Conservation (phyloP, 306 rosid genomes). For the Cajanus cajan region DNA sequence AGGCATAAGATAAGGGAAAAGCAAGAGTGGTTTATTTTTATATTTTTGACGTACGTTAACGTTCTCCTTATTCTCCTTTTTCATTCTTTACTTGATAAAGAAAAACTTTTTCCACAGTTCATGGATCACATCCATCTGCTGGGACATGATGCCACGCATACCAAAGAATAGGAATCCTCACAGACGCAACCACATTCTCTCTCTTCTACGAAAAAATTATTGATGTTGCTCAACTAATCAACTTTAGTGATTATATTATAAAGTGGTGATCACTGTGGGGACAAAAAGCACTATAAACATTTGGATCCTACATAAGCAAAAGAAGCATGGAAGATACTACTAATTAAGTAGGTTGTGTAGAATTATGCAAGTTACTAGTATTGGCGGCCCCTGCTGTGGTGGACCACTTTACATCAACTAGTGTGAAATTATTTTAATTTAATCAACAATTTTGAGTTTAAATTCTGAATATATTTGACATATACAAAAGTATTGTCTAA, state of each 20-base stretch:
- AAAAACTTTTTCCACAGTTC: constrained; percentile 74
- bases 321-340: constrained; percentile 28
- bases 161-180: constrained; percentile 57
- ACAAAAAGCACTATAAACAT: constrained; percentile 35
- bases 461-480: no score
- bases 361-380: constrained; percentile 15
- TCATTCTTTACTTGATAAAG: constrained; percentile 56
- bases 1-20: neutral
- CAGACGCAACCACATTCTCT: constrained; percentile 23
- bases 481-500: no score
- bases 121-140: constrained; percentile 54
- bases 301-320: constrained; percentile 41
- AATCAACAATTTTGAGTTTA: no score
- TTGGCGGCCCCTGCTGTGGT: constrained; percentile 18
- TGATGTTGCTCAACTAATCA: constrained; percentile 39
- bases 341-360: constrained; percentile 21
- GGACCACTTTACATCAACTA: no score
- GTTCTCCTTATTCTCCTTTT: constrained; percentile 26
- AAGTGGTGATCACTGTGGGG: constrained; percentile 37
- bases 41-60: neutral
- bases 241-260: constrained; percentile 43
- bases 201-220: constrained; percentile 18
- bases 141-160: constrained; percentile 47
- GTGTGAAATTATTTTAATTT: no score
- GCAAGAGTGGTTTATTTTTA: neutral